phyloP scores from a whole-genome alignment of 1,284 basidiomycete genomes.

The Sanghuangporus baumii region DNA sequence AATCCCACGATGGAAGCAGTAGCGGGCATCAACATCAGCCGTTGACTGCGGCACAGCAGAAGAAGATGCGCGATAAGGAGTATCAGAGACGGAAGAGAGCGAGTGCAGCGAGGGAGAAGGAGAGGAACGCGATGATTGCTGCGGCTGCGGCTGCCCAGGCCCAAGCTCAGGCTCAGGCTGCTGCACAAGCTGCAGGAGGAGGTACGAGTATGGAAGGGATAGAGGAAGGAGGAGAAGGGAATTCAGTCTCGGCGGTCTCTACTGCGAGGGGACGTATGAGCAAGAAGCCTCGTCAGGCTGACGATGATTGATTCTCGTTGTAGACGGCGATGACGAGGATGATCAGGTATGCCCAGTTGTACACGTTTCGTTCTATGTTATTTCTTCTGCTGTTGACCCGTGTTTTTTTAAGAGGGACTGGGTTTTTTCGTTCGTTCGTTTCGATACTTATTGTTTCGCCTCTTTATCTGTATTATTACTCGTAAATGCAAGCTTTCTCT shows the following conservation, averaged over 20 bases:
- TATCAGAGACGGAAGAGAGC: constrained; percentile 72
- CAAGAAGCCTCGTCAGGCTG: constrained; percentile 57
- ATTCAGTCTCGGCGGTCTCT: constrained; percentile 41
- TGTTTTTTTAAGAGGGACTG: too few relatives aligned
- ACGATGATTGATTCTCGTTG: constrained; percentile 38
- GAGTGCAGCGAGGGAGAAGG: constrained; percentile 26
- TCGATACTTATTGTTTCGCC: too few relatives aligned
- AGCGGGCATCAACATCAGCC: constrained; percentile 39
- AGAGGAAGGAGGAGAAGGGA: constrained; percentile 34
- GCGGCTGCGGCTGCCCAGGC: not conserved
- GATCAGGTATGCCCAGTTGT: too few relatives aligned
- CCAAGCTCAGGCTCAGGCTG: not conserved
- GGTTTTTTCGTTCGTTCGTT: too few relatives aligned
- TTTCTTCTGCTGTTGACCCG: too few relatives aligned
- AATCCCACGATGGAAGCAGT: not conserved
- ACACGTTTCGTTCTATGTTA: too few relatives aligned
- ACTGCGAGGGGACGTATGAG: constrained; percentile 45
- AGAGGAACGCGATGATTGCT: not conserved
- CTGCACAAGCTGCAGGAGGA: constrained; percentile 31
- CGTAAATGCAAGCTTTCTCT: too few relatives aligned
- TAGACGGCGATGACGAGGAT: too few relatives aligned
- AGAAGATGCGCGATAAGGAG: constrained; percentile 67
- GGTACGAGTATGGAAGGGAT: constrained; percentile 58
- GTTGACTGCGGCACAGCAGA: constrained; percentile 56
- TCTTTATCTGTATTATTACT: too few relatives aligned